These are phyloP conservation scores for Striga hermonthica DNA, from an alignment of 305 asterid species.

Conservation along the genomic window DNA sequence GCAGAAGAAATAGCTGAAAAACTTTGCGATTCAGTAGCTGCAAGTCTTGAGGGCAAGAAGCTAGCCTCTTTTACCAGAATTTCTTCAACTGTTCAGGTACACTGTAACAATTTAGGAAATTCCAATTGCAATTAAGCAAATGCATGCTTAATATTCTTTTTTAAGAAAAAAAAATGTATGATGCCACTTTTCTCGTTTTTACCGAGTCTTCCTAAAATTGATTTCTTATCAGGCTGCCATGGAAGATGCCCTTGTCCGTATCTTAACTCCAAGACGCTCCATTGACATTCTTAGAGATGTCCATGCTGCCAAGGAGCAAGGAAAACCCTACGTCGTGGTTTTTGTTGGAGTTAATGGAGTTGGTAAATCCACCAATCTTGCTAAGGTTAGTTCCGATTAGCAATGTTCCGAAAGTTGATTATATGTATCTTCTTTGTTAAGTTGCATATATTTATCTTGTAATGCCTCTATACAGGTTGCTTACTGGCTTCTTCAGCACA, in stretches of 20 bases:
- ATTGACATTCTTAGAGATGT: constrained; percentile 85
- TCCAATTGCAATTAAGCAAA: no score
- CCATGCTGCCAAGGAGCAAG: constrained; percentile 73
- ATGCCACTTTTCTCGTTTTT: neutral
- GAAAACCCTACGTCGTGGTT: constrained; percentile 80
- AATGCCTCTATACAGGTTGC: constrained; percentile 63
- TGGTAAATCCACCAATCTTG: constrained; percentile 77
- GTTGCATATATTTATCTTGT: neutral
- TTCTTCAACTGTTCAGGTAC: constrained; percentile 80
- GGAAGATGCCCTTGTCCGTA: constrained; percentile 93
- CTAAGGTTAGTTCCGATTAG: constrained; percentile 1
- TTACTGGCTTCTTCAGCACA: constrained; percentile 93
- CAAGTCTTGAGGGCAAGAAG: constrained; percentile 76
- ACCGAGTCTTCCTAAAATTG: neutral
- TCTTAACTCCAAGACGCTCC: constrained; percentile 78
- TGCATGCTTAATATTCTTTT: no score
- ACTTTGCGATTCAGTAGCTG: constrained; percentile 78
- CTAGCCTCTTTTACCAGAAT: constrained; percentile 74
- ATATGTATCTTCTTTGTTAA: neutral
- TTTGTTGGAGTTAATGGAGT: constrained; percentile 88
- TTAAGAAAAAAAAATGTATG: no score
- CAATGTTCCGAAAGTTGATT: neutral
- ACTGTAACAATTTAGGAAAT: neutral
- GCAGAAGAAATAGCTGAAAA: constrained; percentile 90
- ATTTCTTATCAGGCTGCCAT: constrained; percentile 54